Evolutionary conservation across 352 stramenopile genomes (phyloP), one percentile per base, ranked within the genome.

Genomic region (Phytophthora colocasiae): DNA sequence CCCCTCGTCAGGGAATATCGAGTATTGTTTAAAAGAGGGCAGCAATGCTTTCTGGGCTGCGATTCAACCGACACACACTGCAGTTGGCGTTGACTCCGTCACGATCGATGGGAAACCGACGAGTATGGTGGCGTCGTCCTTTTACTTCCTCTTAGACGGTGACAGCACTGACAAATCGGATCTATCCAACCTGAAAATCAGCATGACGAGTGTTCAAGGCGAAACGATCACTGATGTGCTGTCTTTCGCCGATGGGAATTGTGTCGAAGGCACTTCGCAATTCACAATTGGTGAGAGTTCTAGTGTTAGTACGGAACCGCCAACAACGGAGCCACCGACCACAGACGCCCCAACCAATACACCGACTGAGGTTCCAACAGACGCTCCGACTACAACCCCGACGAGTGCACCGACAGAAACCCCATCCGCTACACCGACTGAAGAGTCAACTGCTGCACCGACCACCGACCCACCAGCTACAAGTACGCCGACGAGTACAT

Each of bases 51-150:
- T 52, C 41, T 70, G 63, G 63, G 63, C 55, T 45, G 63, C 63
- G 9, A 52, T 70, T 39, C 63, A 70, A n/a, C 63, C 63, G 17
- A 63, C 53, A 11, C 29, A 70, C 22, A 46, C 34, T 14, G 41
- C 41, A 34, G 57, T 48, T 26, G 57, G 63, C 4, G 63, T 71
- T 4, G 39, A 58, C 2, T 62, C 39, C 29, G 63, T 71, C 38
- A 58, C 22, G 3, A 67, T 71, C 12, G 45, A 71, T 58, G 57
- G 38, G 2, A 67, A 62, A 19, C 48, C 49, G 14, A 88, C 81
- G 15, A 78, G 54, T 14, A 89, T 92, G 83, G 81, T 92, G 4
- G 65, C 75, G 36, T 92, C 81, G 39, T 80, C 79, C 4, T 92
- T 80, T 36, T 92, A 89, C 45, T 91, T 89, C 44, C 45, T 89